Conservation (phyloP, 345 rosid genomes). For the Noccaea bulbosa region DNA sequence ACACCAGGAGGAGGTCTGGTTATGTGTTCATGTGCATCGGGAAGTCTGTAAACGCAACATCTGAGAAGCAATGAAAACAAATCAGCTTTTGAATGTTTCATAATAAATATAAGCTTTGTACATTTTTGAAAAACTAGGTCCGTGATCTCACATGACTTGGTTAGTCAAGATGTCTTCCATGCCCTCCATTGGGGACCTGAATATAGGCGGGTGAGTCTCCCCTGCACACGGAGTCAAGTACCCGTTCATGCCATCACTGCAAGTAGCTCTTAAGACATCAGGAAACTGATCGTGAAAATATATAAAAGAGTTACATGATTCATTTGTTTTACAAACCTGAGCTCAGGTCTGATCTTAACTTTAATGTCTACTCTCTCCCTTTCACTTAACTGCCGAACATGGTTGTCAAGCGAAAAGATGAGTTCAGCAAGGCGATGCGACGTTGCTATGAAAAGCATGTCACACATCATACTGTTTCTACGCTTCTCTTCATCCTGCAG, state of each 20-base stretch:
- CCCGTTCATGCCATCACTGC: conserved; percentile 99
- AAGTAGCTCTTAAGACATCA: conserved; percentile 56
- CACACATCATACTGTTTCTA: conserved; percentile 82
- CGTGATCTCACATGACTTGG: conserved; percentile 80
- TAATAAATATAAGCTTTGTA: not conserved
- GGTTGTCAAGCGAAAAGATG: conserved; percentile 78
- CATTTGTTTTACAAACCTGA: conserved; percentile 62
- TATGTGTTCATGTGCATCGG: conserved; percentile 78
- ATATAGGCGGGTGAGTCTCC: conserved; percentile 85
- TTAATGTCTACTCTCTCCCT: conserved; percentile 58
- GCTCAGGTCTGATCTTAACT: conserved; percentile 69
- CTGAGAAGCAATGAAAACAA: conserved; percentile 48
- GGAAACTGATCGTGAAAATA: conserved; percentile 15
- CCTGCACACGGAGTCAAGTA: conserved; percentile 86
- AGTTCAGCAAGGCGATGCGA: conserved; percentile 87
- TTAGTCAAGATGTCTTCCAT: conserved; percentile 94
- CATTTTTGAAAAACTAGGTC: conserved; percentile 5
- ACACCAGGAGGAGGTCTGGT: conserved; percentile 84
- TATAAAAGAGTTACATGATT: not conserved
- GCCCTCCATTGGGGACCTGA: conserved; percentile 78
- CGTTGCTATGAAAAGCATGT: conserved; percentile 83
- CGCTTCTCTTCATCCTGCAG: conserved; percentile 85
- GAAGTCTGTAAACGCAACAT: conserved; percentile 82
- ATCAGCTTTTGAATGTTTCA: conserved; percentile 8
- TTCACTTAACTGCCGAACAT: conserved; percentile 61